These are phyloP conservation scores for Afroboletus lepidellus DNA, from an alignment of 1,284 basidiomycete genomes.

Conservation along the genomic window DNA sequence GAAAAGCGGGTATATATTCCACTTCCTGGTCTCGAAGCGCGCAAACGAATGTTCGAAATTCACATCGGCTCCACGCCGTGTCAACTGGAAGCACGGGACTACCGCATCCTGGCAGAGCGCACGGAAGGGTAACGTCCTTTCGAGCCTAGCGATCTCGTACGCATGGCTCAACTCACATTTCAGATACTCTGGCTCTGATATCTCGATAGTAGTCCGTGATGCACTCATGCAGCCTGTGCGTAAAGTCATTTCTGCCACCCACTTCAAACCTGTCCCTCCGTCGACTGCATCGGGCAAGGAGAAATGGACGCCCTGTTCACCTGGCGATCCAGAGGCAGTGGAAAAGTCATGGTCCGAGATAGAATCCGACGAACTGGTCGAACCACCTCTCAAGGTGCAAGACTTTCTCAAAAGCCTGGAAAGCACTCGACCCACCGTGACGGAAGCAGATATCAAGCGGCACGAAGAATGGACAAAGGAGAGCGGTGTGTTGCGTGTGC, in stretches of 20 bases:
- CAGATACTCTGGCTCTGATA: conserved; percentile 93
- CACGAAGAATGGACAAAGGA: conserved; percentile 95
- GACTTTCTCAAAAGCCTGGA: conserved; percentile 90
- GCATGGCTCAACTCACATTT: neutral
- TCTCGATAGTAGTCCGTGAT: conserved; percentile 93
- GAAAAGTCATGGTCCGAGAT: conserved; percentile 96
- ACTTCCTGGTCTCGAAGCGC: conserved; percentile 91
- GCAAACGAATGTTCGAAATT: conserved; percentile 94
- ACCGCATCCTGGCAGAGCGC: conserved; percentile 75
- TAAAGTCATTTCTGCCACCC: conserved; percentile 93
- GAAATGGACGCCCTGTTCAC: conserved; percentile 92
- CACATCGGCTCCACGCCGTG: conserved; percentile 95
- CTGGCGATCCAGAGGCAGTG: conserved; percentile 82
- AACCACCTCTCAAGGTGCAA: conserved; percentile 74
- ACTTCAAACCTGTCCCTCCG: conserved; percentile 75
- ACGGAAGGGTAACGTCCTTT: conserved; percentile 73
- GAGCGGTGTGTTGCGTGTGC: conserved; percentile 49
- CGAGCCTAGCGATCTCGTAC: neutral
- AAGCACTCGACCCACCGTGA: conserved; percentile 87
- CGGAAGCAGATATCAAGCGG: conserved; percentile 83
- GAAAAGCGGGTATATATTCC: conserved; percentile 99
- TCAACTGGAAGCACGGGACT: conserved; percentile 78
- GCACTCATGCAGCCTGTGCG: conserved; percentile 98
- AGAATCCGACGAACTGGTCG: conserved; percentile 85
- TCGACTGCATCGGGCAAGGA: conserved; percentile 35